These are phyloP conservation scores for Colletotrichum sp. DNA, from an alignment of 2,329 filamentous ascomycete genomes.

Conservation along the genomic window DNA sequence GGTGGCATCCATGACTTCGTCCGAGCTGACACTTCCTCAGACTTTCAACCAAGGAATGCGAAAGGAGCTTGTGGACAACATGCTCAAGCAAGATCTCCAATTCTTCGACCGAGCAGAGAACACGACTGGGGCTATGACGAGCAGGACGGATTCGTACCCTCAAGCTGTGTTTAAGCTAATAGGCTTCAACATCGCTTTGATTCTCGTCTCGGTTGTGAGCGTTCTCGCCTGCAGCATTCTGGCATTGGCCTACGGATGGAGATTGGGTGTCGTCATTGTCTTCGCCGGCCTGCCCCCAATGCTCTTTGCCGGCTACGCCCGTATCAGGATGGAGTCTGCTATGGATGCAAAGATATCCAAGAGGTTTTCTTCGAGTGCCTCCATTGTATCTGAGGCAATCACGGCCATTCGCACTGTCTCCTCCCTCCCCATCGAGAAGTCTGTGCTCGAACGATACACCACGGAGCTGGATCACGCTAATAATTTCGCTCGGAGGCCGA, in stretches of 20 bases:
- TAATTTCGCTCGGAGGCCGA: slow-evolving; percentile 29
- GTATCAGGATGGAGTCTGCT: slow-evolving; percentile 43
- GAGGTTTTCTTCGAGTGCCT: slow-evolving; percentile 38
- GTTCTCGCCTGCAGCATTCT: slow-evolving; percentile 44
- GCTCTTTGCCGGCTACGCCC: slow-evolving; percentile 38
- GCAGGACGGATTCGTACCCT: slow-evolving; percentile 39
- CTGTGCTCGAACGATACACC: slow-evolving; percentile 33
- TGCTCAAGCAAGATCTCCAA: slow-evolving; percentile 44
- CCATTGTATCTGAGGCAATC: slow-evolving; percentile 47
- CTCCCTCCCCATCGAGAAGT: slow-evolving; percentile 45
- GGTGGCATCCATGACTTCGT: no score
- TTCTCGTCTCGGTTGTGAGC: slow-evolving; percentile 42
- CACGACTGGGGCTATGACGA: slow-evolving; percentile 40
- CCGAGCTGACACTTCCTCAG: neutral
- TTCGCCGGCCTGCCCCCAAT: slow-evolving; percentile 44
- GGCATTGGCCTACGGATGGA: slow-evolving; percentile 51
- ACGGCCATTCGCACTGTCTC: slow-evolving; percentile 45
- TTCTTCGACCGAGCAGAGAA: slow-evolving; percentile 49
- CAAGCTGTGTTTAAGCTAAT: slow-evolving; percentile 45
- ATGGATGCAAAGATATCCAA: slow-evolving; percentile 42
- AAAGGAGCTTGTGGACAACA: slow-evolving; percentile 31
- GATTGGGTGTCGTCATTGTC: slow-evolving; percentile 51
- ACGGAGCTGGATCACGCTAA: slow-evolving; percentile 34
- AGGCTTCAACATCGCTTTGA: slow-evolving; percentile 44
- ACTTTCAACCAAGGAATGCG: slow-evolving; percentile 28